Conservation (phyloP, 345 rosid genomes). For the Isatis tinctoria region DNA sequence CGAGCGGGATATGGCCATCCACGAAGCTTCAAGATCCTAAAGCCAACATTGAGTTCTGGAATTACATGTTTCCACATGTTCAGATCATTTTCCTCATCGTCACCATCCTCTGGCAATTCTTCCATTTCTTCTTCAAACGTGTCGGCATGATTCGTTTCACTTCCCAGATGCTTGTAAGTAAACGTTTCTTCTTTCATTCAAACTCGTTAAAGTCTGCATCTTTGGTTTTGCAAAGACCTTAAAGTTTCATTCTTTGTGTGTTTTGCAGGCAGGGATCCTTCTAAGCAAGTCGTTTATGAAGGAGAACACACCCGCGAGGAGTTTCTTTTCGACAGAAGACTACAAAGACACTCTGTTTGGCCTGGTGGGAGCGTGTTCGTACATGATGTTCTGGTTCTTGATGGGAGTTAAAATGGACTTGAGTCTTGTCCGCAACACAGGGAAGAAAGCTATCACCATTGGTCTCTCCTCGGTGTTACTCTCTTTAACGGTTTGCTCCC, state of each 20-base stretch:
- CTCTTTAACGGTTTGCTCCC: constrained; percentile 28
- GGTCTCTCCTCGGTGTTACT: constrained; percentile 31
- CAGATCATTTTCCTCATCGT: constrained; percentile 20
- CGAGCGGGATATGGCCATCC: constrained; percentile 27
- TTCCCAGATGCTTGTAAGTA: constrained; percentile 31
- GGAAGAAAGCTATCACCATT: constrained; percentile 26
- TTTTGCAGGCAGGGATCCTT: constrained; percentile 28
- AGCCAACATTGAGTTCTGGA: constrained; percentile 15
- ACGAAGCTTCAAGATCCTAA: constrained; percentile 4
- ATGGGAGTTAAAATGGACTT: constrained; percentile 55
- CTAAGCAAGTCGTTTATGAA: constrained; percentile 24
- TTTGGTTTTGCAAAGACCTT: too few species aligned
- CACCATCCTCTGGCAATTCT: constrained; percentile 22
- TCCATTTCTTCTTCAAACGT: constrained; percentile 27
- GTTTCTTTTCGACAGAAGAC: constrained; percentile 12
- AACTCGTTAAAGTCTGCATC: neutral
- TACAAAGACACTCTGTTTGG: constrained; percentile 33
- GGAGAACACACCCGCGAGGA: constrained; percentile 12
- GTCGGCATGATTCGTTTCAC: constrained; percentile 32
- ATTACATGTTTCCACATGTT: constrained; percentile 32
- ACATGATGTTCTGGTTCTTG: constrained; percentile 44
- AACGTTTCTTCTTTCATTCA: neutral
- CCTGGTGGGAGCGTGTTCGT: constrained; percentile 38
- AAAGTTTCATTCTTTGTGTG: neutral
- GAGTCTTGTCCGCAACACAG: constrained; percentile 20